Evolutionary conservation across 108 stramenopile species (phyloP), one percentile per base, ranked within the genome.

Genomic region (Pseudonitzschia pungens): DNA sequence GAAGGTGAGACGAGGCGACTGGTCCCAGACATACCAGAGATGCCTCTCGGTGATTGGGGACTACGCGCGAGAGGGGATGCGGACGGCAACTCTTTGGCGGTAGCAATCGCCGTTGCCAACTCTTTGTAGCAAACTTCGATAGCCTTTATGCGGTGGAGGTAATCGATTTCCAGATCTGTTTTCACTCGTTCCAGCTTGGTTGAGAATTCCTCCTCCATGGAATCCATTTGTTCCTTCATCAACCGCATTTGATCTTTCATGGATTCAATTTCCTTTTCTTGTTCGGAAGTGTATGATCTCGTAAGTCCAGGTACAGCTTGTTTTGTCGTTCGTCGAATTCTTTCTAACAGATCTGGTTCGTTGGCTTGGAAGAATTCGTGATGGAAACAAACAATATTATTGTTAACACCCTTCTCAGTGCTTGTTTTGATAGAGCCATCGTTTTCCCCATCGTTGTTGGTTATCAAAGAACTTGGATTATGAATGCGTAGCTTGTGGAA

Each of bases 311-410:
- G 45, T 12, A 18, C 1, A 20, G 2, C 10, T 62, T 62, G 60
- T 22, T 48, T 48, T 2, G 77, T 72, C 7, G 77, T 67, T n/a
- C 77, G 71, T 24, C 60, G 51, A n/a, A 91, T 89, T 51, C 84
- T 80, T 28, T 67, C 66, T 65, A 91, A 52, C 26, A 91, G 77
- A 14, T 91, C 88, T 8, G 83, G 85, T 16, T 81, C 68, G 21
- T 83, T 84, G 12, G 85, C 71, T 41, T 78, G 53, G 59, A 91
- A 91, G 21, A 74, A 74, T 41, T 78, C 73, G 65, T 91, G 90
- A 21, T 78, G 81, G 70, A 88, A 90, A 28, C 83, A 59, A 16
- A 65, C 67, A 0, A 56, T 45, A 27, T 64, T 65, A n/a, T 48
- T 12, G 42, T 40, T 69, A 22, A 31, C 36, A 5, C 40, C 15